A percentile compares a stretch with the other conserved stretches of the same genome.
These are phyloP conservation scores for Globisporangium middletonii DNA, from an alignment of 352 stramenopile species.

Conservation along the genomic window DNA sequence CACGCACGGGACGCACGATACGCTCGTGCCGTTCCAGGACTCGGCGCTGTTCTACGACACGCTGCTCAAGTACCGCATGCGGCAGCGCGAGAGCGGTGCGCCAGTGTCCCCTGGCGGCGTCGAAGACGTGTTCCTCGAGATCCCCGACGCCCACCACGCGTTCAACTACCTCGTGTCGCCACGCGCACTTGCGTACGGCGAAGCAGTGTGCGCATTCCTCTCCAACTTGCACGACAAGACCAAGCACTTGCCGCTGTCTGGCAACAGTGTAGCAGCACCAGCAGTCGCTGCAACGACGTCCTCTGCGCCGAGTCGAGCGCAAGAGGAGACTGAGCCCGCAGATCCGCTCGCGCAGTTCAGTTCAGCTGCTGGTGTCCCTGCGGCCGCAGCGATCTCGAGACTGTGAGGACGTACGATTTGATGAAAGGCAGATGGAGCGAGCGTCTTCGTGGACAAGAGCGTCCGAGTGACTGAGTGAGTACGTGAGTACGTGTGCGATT, in stretches of 20 bases:
- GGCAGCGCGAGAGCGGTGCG: background rate
- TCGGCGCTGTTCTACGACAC: slow-evolving; percentile 62
- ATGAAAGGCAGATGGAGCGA: too few species aligned
- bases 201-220: slow-evolving; percentile 64
- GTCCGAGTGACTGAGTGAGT: too few species aligned
- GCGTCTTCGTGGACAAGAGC: too few species aligned
- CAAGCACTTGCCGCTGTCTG: slow-evolving; percentile 14
- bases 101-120: slow-evolving; percentile 23
- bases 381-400: too few species aligned
- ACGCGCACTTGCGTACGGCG: slow-evolving; percentile 50
- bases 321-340: too few species aligned
- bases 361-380: too few species aligned
- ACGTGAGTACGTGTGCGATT: too few species aligned
- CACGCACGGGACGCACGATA: slow-evolving; percentile 60
- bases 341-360: too few species aligned
- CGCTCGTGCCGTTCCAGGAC: slow-evolving; percentile 67
- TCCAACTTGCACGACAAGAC: slow-evolving; percentile 45
- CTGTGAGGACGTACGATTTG: too few species aligned
- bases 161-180: slow-evolving; percentile 78
- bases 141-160: slow-evolving; percentile 55
- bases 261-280: too few species aligned
- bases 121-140: slow-evolving; percentile 53
- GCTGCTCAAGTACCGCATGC: slow-evolving; percentile 9
- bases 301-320: too few species aligned
- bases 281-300: too few species aligned